Base-by-base conservation (phyloP, 768 basidiomycete genomes). In the Sarcodon aspratus region DNA sequence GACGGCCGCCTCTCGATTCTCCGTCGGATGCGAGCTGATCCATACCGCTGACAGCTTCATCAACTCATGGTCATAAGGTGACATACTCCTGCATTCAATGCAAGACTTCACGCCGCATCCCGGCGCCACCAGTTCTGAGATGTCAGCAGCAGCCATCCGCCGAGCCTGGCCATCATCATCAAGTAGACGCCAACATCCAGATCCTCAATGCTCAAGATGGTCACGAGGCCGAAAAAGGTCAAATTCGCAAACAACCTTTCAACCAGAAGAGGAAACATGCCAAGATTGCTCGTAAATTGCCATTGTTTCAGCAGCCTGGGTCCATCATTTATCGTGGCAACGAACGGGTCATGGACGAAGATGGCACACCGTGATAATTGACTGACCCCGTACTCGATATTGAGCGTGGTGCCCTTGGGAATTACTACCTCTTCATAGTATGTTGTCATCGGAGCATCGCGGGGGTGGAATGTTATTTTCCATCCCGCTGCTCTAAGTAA, bases 241-340 rank as follows among this genome's bases (percentile, higher is more conserved):
- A 35, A 11, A 2, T 48, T 27, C 27, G 33, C 47, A 21, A 59
- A 27, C 21, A 27, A 27, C 21, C 21, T 27, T 27, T 27, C 21
- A 5, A 5, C 21, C 21, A 45, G 50, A 61, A 57, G 46, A 62
- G 59, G 56, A 61, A 56, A 44, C 47, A 49, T 1, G 59, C 59
- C 21, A 27, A 5, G 3, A 43, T 47, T 6, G 58, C 73, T n/a
- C 74, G 74, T 7, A 54, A 63, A 7, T 72, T 74, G 0, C 85
- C 82, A 3, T 66, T 86, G 13, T 85, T 82, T 59, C 76, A 79
- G 45, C 72, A 74, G 12, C 56, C 68, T 3, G 85, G 83, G 0
- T 85, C 90, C 60, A 70, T 81, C 15, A 63, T 85, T 4, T 81
- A 84, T 56, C 64, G 78, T 44, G 85, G 87, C 31, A 77, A 78